These are phyloP conservation scores for Colletotrichum euphorbiae DNA, from an alignment of 2,329 filamentous ascomycete species.

Conservation along the genomic window DNA sequence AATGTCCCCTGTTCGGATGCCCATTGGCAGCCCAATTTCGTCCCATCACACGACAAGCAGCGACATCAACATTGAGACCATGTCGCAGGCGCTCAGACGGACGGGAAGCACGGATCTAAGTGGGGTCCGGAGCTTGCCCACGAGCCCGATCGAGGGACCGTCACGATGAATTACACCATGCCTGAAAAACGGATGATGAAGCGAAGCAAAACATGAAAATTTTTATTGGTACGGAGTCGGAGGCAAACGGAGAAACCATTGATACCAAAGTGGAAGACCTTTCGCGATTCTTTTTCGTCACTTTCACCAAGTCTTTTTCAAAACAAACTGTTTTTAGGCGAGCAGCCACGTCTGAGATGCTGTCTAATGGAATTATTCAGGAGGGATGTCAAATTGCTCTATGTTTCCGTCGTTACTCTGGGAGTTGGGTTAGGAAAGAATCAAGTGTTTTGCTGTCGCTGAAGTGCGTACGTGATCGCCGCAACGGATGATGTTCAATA, in stretches of 20 bases:
- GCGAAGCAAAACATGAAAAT: conserved; percentile 9
- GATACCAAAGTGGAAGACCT: conserved; percentile 39
- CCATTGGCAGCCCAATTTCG: conserved; percentile 73
- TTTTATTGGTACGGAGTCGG: conserved; percentile 38
- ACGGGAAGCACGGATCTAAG: conserved; percentile 86
- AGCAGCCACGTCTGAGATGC: conserved; percentile 2
- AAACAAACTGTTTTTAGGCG: background rate
- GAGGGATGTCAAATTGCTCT: background rate
- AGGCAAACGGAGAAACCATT: conserved; percentile 38
- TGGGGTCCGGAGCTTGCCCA: conserved; percentile 65
- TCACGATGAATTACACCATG: conserved; percentile 13
- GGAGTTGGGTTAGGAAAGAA: conserved; percentile 33
- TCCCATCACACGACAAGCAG: conserved; percentile 63
- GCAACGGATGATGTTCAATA: background rate
- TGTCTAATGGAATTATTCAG: conserved; percentile 4
- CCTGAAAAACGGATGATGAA: background rate
- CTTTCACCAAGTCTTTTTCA: conserved; percentile 1
- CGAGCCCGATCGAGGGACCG: conserved; percentile 65
- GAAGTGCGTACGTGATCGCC: background rate
- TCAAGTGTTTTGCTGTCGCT: background rate
- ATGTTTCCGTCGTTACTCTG: conserved; percentile 1
- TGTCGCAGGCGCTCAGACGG: conserved; percentile 87
- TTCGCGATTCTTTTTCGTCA: conserved; percentile 13
- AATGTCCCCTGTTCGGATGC: conserved; percentile 70
- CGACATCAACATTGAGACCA: conserved; percentile 91